These are phyloP conservation scores for Linnemannia zychae DNA, from an alignment of 192 early-diverging fungal genomes.

Conservation along the genomic window DNA sequence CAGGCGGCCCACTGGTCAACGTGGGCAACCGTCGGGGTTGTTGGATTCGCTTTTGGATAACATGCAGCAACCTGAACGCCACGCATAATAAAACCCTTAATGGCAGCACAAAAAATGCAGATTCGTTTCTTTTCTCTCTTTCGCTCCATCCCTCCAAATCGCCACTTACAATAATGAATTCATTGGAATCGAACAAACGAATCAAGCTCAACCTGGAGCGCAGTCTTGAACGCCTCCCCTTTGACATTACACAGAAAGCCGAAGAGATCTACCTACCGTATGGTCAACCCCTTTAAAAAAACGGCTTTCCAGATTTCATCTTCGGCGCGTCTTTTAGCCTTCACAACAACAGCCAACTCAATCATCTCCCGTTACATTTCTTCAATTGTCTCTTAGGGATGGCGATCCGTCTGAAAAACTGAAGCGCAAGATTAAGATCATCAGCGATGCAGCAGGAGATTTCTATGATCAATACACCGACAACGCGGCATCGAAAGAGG, in stretches of 20 bases:
- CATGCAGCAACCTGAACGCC: conserved; percentile 24
- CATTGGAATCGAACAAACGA: conserved; percentile 37
- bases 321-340: background rate
- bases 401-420: conserved; percentile 49
- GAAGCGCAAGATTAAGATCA: conserved; percentile 49
- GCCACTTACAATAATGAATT: background rate
- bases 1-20: background rate
- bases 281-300: background rate
- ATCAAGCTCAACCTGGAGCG: conserved; percentile 51
- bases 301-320: too few species aligned
- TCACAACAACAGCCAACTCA: background rate
- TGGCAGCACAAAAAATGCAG: background rate
- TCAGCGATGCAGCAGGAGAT: conserved; percentile 39
- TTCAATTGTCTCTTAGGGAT: conserved; percentile 21
- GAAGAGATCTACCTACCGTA: conserved; percentile 54
- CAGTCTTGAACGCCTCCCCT: conserved; percentile 49
- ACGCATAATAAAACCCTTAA: background rate
- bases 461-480: conserved; percentile 46
- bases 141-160: background rate
- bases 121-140: background rate
- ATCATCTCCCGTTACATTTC: background rate
- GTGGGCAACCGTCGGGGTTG: conserved; percentile 6
- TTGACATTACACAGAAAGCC: conserved; percentile 49
- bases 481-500: conserved; percentile 2
- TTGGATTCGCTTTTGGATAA: conserved; percentile 34